Percentiles rank a stretch among this genome's conserved stretches.
These are phyloP conservation scores for Skeletonema grethae DNA, from an alignment of 108 stramenopile species.

Conservation along the genomic window DNA sequence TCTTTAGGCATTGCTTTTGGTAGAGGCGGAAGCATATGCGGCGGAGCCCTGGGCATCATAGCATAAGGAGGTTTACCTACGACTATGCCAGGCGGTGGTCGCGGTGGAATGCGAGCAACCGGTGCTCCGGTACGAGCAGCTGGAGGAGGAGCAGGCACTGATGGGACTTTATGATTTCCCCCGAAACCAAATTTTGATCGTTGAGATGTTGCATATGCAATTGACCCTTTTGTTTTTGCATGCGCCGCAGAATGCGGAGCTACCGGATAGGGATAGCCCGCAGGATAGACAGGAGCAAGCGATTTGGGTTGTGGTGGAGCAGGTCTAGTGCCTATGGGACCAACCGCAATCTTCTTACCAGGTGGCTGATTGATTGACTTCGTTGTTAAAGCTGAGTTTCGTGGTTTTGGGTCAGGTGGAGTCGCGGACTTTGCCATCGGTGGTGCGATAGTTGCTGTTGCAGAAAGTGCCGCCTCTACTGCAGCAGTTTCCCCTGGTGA, in stretches of 20 bases:
- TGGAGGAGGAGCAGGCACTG: constrained; percentile 64
- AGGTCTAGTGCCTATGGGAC: neutral
- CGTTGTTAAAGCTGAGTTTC: neutral
- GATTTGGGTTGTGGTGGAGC: constrained; percentile 9
- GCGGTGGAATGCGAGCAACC: constrained; percentile 7
- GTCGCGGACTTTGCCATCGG: neutral
- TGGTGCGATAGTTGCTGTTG: constrained; percentile 13
- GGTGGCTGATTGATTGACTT: neutral
- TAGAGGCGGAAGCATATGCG: neutral
- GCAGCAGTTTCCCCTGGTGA: neutral
- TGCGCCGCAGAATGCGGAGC: constrained; percentile 48
- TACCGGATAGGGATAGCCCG: constrained; percentile 15
- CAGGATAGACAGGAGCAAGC: neutral
- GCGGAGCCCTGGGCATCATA: constrained; percentile 11
- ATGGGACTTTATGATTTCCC: constrained; percentile 65
- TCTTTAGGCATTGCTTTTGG: constrained; percentile 20
- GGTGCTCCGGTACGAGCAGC: neutral
- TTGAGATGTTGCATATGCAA: constrained; percentile 51
- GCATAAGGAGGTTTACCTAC: neutral
- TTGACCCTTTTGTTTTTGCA: constrained; percentile 49
- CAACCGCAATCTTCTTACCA: neutral
- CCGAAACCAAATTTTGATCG: constrained; percentile 83
- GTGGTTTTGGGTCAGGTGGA: neutral
- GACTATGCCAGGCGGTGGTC: neutral
- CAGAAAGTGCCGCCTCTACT: constrained; percentile 15